Percentiles rank a stretch among this genome's conserved stretches.
Conservation (phyloP, 1,284 basidiomycete genomes). For the Ceratobasidium theobromae region DNA sequence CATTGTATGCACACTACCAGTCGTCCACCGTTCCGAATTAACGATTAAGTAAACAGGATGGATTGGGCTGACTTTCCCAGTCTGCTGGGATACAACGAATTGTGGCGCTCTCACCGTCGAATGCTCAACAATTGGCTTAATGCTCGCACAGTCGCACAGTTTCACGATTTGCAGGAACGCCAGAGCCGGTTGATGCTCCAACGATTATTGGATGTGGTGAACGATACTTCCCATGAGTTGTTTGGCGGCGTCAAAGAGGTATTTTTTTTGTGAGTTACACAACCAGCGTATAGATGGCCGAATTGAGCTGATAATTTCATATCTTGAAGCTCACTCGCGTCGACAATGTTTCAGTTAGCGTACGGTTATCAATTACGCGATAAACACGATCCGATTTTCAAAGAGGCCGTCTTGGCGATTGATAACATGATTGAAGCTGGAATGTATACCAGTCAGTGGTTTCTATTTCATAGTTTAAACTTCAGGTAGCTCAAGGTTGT, state of each 20-base stretch:
- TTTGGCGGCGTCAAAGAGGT: not conserved
- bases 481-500: not conserved
- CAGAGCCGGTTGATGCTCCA: not conserved
- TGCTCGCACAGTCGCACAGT: not conserved
- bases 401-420: not conserved
- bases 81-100: constrained; percentile 2
- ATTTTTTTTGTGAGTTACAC: not conserved
- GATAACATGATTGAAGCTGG: not conserved
- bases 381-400: not conserved
- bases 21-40: too few species aligned
- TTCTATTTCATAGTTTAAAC: not conserved
- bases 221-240: not conserved
- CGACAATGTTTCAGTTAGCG: not conserved
- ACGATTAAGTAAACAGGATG: not conserved
- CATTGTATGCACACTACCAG: too few species aligned
- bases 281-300: too few species aligned
- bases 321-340: not conserved
- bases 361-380: not conserved
- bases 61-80: not conserved
- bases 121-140: constrained; percentile 23
- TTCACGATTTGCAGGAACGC: not conserved
- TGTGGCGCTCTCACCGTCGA: constrained; percentile 3
- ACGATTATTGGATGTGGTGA: not conserved
- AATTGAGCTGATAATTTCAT: not conserved
- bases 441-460: not conserved